These are phyloP conservation scores for Meredithiella fracta DNA, from an alignment of 2,329 filamentous ascomycete genomes.

Conservation along the genomic window DNA sequence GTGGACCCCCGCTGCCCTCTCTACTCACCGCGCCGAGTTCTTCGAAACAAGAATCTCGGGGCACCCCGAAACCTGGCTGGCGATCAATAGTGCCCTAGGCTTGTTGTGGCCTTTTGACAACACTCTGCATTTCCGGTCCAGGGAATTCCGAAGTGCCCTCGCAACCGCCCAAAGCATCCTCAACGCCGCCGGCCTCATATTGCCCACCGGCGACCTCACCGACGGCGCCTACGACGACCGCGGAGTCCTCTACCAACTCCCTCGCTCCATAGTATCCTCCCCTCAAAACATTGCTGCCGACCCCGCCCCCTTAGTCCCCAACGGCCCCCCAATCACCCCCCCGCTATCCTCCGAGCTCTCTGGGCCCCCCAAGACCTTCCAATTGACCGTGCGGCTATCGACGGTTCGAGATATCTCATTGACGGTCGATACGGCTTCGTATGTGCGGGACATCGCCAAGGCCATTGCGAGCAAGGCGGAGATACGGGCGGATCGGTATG, in stretches of 20 bases:
- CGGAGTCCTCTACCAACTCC: slow-evolving; percentile 53
- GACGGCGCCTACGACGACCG: slow-evolving; percentile 57
- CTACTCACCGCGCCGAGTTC: slow-evolving; percentile 61
- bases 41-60: slow-evolving; percentile 82
- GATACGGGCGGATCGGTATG: slow-evolving; percentile 40
- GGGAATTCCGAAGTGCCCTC: slow-evolving; percentile 26
- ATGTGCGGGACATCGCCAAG: slow-evolving; percentile 45
- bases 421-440: slow-evolving; percentile 40
- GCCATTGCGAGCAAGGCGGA: slow-evolving; percentile 44
- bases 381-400: neutral
- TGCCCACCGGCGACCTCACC: slow-evolving; percentile 56
- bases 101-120: slow-evolving; percentile 46
- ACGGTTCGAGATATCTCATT: slow-evolving; percentile 47
- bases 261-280: slow-evolving; percentile 52
- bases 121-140: too few relatives aligned
- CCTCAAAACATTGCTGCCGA: slow-evolving; percentile 32
- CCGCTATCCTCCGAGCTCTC: neutral
- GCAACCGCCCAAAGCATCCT: slow-evolving; percentile 66
- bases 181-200: slow-evolving; percentile 57
- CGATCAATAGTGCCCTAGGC: slow-evolving; percentile 50
- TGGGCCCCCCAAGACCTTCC: neutral
- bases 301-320: neutral
- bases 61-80: slow-evolving; percentile 62
- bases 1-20: slow-evolving; percentile 56
- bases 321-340: neutral